Evolutionary conservation across 2,329 filamentous ascomycete species (phyloP), one percentile per base, ranked within the genome.

Genomic region (Bisporella sp.): DNA sequence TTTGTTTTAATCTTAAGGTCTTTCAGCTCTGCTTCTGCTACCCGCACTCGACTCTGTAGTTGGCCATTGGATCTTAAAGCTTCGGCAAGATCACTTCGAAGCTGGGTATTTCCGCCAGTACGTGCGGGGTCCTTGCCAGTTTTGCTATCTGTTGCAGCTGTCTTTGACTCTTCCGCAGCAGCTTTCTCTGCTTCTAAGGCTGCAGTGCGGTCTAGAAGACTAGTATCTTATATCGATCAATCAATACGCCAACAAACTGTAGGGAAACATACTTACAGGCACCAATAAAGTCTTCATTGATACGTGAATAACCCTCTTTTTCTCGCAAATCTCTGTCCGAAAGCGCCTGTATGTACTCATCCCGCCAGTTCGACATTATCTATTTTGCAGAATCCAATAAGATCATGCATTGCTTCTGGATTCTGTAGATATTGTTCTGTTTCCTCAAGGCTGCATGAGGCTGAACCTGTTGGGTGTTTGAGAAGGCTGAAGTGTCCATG

Each of bases 341-440:
- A 57, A 97, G 75, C 57, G 85, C 85, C 54, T 80, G 74, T 55
- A 88, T 75, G 68, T 95, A 96, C 62, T 95, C 87, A 58, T 87
- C 82, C 63, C 84, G 79, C 87, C 91, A 95, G 31, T 62, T 59
- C 57, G 59, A 47, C 62, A 63, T 64, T 46, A 32, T 51, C n/a
- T 37, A 8, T 37, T 8, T 21, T 21, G 21, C 3, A 21, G 21
- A 21, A 21, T 21, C 21, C 21, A 21, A 21, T 21, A 21, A 21
- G 21, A 21, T 21, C 21, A 21, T 21, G 21, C 21, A 21, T 21
- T 21, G 21, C 21, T 21, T 21, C 21, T 21, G 21, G 21, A 21
- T 21, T 21, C 21, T 3, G 21, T 21, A 21, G 21, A 21, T 21
- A 21, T 21, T 21, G 21, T 21, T 21, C 21, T 21, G 21, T 21